Evolutionary conservation across 148 eudicot species (phyloP).

Genomic region (Oxyria digyna): DNA sequence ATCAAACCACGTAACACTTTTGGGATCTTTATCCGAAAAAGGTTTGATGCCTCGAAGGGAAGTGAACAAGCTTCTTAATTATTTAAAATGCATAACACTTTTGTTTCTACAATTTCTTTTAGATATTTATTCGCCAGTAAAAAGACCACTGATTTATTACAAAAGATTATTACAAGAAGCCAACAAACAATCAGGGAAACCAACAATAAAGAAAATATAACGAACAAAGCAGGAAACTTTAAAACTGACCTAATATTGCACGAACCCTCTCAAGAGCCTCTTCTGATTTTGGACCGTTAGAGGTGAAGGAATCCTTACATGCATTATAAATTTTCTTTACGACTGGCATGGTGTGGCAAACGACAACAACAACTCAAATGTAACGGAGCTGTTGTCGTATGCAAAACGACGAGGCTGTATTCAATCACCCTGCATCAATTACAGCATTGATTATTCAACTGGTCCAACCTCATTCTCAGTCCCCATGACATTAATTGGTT

Average conservation of each 20-base stretch:
- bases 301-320: slow-evolving; percentile 80
- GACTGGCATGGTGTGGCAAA: slow-evolving; percentile 66
- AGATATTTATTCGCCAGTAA: background rate
- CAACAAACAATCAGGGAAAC: background rate
- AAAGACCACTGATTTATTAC: background rate
- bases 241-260: slow-evolving; percentile 54
- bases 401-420: background rate
- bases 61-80: background rate
- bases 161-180: background rate
- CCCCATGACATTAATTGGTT: background rate
- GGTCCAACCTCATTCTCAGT: background rate
- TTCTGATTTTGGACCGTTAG: slow-evolving; percentile 75
- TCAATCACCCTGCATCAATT: background rate
- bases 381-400: background rate
- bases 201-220: background rate
- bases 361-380: slow-evolving; percentile 9
- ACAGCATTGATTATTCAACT: background rate
- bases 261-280: slow-evolving; percentile 82
- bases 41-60: background rate
- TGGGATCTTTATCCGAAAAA: background rate
- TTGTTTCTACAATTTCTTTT: background rate
- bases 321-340: slow-evolving; percentile 89
- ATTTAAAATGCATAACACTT: background rate
- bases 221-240: background rate
- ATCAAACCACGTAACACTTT: background rate